Percentiles rank a stretch among this genome's conserved stretches.
Evolutionary conservation across 2,329 filamentous ascomycete genomes (phyloP).

Genomic region (Curvularia lunata): DNA sequence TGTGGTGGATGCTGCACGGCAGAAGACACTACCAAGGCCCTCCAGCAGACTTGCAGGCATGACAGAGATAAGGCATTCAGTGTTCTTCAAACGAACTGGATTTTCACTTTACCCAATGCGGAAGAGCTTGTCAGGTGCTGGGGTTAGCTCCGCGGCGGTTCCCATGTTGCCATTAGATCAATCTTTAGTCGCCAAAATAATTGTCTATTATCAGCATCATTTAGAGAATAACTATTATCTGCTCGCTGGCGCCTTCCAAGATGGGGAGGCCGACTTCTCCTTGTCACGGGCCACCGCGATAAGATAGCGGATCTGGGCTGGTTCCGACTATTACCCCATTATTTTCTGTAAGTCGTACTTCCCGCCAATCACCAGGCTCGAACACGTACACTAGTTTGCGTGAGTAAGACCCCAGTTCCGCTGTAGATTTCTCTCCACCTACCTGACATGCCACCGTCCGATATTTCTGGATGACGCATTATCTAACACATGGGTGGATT

Average conservation of each 20-base stretch:
- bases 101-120: neutral
- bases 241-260: neutral
- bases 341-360: neutral
- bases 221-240: neutral
- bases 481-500: neutral
- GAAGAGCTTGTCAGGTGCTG: neutral
- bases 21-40: neutral
- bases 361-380: neutral
- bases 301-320: neutral
- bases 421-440: neutral
- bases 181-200: neutral
- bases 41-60: neutral
- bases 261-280: neutral
- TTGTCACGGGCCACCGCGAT: neutral
- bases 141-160: neutral
- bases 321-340: neutral
- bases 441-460: neutral
- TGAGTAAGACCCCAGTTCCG: neutral
- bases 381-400: neutral
- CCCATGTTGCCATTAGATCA: neutral
- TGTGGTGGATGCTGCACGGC: neutral
- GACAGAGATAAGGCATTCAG: neutral
- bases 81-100: neutral
- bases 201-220: neutral
- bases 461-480: neutral